phyloP scores from a whole-genome alignment of 805 yeast species.

The Ogataea chonburiensis region DNA sequence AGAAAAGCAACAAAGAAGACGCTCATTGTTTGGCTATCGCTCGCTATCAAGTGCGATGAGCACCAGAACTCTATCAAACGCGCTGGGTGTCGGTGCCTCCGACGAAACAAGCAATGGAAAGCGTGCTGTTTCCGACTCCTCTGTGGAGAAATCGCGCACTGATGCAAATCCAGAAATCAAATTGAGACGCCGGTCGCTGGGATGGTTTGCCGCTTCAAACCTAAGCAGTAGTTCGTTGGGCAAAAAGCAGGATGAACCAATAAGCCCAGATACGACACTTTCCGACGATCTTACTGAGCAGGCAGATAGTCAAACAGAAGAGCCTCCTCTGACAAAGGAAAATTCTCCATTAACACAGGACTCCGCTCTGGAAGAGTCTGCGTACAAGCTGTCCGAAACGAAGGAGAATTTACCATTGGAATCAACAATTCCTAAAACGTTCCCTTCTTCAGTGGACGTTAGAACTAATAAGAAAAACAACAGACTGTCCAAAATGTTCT shows the following conservation, averaged over 20 bases:
- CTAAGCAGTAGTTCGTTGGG: too few relatives aligned
- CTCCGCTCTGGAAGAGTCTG: not conserved
- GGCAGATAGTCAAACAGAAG: too few relatives aligned
- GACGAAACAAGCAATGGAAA: constrained; percentile 8
- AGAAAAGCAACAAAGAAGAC: constrained; percentile 25
- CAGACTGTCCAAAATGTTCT: constrained; percentile 26
- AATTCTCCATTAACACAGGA: too few relatives aligned
- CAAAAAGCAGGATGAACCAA: constrained; percentile 1
- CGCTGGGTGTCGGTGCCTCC: constrained; percentile 10
- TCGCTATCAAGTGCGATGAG: constrained; percentile 27
- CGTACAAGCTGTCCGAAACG: constrained; percentile 8
- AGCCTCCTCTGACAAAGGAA: too few relatives aligned
- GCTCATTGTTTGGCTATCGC: constrained; percentile 29
- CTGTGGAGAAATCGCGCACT: constrained; percentile 1
- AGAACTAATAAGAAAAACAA: constrained; percentile 17
- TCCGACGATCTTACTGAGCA: too few relatives aligned
- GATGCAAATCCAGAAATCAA: constrained; percentile 10
- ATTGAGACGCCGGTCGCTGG: constrained; percentile 22
- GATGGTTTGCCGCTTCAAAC: constrained; percentile 27
- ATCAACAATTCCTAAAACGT: constrained; percentile 10
- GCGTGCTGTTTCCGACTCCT: constrained; percentile 16
- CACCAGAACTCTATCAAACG: constrained; percentile 18
- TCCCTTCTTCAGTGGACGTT: constrained; percentile 2
- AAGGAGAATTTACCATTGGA: constrained; percentile 5
- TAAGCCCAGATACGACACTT: too few relatives aligned